A percentile compares a stretch with the other conserved stretches of the same genome.
Evolutionary conservation across 495 filamentous ascomycete genomes (phyloP).

Genomic region (Hypomontagnella monticulosa): DNA sequence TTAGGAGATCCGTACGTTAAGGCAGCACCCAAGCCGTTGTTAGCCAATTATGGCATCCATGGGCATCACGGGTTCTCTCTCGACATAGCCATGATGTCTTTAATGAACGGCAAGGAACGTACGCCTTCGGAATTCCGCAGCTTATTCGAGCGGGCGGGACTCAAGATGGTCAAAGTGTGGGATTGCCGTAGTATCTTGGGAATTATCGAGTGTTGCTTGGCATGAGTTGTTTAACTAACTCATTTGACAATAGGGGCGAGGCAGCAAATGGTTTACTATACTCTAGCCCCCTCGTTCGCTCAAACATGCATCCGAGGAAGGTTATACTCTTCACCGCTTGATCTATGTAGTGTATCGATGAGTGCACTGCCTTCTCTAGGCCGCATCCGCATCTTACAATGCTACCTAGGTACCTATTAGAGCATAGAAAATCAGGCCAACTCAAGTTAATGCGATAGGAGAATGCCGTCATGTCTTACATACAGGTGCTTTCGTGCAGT

Average conservation of each 20-base stretch:
- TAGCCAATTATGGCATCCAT: slow-evolving; percentile 50
- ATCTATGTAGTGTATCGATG: slow-evolving; percentile 18
- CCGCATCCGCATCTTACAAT: slow-evolving; percentile 24
- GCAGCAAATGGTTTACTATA: not conserved
- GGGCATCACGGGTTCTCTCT: slow-evolving; percentile 48
- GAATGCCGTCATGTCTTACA: slow-evolving; percentile 34
- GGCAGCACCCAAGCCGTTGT: slow-evolving; percentile 47
- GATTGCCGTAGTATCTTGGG: slow-evolving; percentile 37
- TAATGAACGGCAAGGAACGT: slow-evolving; percentile 53
- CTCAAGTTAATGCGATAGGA: slow-evolving; percentile 2
- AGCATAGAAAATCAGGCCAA: slow-evolving; percentile 6
- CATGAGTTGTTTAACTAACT: slow-evolving; percentile 13
- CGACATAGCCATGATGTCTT: slow-evolving; percentile 51
- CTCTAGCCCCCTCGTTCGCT: slow-evolving; percentile 7
- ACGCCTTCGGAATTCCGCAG: slow-evolving; percentile 49
- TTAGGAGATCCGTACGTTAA: slow-evolving; percentile 43
- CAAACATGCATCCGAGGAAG: slow-evolving; percentile 5
- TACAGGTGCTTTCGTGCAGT: slow-evolving; percentile 35
- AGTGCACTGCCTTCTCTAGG: slow-evolving; percentile 31
- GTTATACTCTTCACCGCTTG: slow-evolving; percentile 36
- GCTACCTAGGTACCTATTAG: slow-evolving; percentile 11
- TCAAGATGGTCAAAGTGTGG: slow-evolving; percentile 40
- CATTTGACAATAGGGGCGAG: not conserved
- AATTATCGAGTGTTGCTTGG: slow-evolving; percentile 37
- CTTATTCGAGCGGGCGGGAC: slow-evolving; percentile 31